phyloP scores from a whole-genome alignment of 1,139 yeast genomes.

The Debaryomyces coudertii region DNA sequence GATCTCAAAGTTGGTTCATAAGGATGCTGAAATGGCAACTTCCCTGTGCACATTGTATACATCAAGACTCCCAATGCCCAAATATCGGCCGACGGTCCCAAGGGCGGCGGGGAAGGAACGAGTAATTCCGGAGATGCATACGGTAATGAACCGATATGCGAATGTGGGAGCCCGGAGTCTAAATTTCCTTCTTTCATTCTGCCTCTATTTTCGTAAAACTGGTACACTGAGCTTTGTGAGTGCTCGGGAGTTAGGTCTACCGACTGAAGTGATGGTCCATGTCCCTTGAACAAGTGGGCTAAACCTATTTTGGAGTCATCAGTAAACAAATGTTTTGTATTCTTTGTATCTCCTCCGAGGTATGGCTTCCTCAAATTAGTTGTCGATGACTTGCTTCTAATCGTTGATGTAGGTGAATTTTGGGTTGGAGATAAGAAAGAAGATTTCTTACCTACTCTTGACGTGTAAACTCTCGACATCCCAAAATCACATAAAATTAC shows the following conservation, averaged over 20 bases:
- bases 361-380: constrained; percentile 40
- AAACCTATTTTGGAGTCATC: constrained; percentile 43
- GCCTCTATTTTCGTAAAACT: constrained; percentile 4
- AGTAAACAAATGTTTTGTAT: constrained; percentile 26
- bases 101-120: constrained; percentile 64
- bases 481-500: constrained; percentile 85
- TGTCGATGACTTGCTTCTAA: constrained; percentile 53
- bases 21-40: constrained; percentile 79
- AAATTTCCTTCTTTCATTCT: constrained; percentile 19
- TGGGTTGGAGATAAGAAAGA: constrained; percentile 18
- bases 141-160: constrained; percentile 85
- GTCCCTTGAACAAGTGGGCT: constrained; percentile 28
- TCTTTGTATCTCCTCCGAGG: constrained; percentile 36
- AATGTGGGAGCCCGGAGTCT: constrained; percentile 56
- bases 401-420: constrained; percentile 24
- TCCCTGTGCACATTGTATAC: constrained; percentile 73
- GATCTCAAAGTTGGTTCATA: constrained; percentile 79
- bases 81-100: constrained; percentile 76
- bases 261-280: constrained; percentile 43
- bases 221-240: constrained; percentile 15
- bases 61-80: constrained; percentile 90
- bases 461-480: constrained; percentile 54
- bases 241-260: constrained; percentile 37
- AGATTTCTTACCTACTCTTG: constrained; percentile 31
- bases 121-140: constrained; percentile 90